Evolutionary conservation across 129 eudicot species (phyloP).

Genomic region (Mikania micrantha): DNA sequence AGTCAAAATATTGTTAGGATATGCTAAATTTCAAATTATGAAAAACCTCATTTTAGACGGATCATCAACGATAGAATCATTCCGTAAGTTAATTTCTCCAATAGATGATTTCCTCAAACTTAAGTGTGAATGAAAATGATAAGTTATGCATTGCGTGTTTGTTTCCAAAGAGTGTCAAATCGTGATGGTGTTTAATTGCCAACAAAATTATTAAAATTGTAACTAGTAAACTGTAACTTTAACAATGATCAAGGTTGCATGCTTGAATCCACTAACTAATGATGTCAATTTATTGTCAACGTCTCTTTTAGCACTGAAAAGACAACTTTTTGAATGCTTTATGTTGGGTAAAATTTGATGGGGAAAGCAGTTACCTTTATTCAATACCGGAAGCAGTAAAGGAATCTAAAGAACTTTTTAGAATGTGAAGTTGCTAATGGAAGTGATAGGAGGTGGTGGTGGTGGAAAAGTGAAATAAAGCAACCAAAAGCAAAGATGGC

Average conservation of each 20-base stretch:
- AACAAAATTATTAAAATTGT: neutral
- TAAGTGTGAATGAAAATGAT: too few relatives aligned
- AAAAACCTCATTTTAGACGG: too few relatives aligned
- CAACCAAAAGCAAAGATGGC: constrained; percentile 26
- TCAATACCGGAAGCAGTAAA: neutral
- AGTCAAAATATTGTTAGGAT: too few relatives aligned
- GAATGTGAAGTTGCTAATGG: constrained; percentile 17
- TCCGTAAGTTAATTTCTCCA: too few relatives aligned
- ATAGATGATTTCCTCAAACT: too few relatives aligned
- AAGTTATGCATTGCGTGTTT: too few relatives aligned
- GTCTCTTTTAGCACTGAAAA: neutral
- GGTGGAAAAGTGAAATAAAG: constrained; percentile 29
- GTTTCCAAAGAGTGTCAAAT: too few relatives aligned
- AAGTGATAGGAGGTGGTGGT: constrained; percentile 24
- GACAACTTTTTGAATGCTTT: neutral
- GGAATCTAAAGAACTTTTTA: neutral
- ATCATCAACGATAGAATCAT: too few relatives aligned
- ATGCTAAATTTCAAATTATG: too few relatives aligned
- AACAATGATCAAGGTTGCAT: neutral
- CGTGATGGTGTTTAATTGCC: too few relatives aligned
- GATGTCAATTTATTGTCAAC: neutral
- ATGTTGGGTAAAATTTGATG: neutral
- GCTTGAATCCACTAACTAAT: neutral
- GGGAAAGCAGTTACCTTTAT: neutral
- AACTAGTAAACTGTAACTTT: neutral